Conservation (phyloP, 371 early-diverging fungal species). For the Mucor velutinosus region DNA sequence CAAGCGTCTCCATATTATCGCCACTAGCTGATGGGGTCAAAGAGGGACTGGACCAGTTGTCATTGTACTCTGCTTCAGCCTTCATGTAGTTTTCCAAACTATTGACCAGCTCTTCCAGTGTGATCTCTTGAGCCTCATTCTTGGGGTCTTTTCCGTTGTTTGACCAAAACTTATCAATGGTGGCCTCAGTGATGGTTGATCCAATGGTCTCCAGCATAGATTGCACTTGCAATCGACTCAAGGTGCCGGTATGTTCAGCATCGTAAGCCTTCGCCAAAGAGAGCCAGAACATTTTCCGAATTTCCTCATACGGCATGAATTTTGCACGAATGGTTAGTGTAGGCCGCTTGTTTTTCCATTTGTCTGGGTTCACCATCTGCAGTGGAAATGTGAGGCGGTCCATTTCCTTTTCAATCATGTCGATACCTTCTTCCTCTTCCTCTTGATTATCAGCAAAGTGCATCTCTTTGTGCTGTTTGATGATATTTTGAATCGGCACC, state of each 20-base stretch:
- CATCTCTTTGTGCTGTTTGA: not conserved
- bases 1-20: not conserved
- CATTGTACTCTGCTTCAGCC: not conserved
- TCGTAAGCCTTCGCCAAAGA: conserved; percentile 61
- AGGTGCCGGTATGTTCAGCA: conserved; percentile 44
- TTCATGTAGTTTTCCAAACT: conserved; percentile 51
- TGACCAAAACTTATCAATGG: conserved; percentile 59
- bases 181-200: conserved; percentile 62
- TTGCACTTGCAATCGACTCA: conserved; percentile 55
- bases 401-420: conserved; percentile 18
- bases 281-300: conserved; percentile 70
- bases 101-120: conserved; percentile 57
- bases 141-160: conserved; percentile 53
- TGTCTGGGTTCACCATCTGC: conserved; percentile 10
- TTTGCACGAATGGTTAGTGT: conserved; percentile 48
- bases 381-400: conserved; percentile 36
- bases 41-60: not conserved
- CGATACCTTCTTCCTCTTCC: not conserved
- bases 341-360: conserved; percentile 23
- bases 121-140: conserved; percentile 47
- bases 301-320: conserved; percentile 54
- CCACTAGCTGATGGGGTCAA: not conserved
- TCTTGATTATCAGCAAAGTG: not conserved
- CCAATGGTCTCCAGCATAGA: conserved; percentile 74
- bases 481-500: conserved; percentile 30